These are phyloP conservation scores for Bolboschoenus planiculmis DNA, from an alignment of 176 grass and related monocot genomes.

Conservation along the genomic window DNA sequence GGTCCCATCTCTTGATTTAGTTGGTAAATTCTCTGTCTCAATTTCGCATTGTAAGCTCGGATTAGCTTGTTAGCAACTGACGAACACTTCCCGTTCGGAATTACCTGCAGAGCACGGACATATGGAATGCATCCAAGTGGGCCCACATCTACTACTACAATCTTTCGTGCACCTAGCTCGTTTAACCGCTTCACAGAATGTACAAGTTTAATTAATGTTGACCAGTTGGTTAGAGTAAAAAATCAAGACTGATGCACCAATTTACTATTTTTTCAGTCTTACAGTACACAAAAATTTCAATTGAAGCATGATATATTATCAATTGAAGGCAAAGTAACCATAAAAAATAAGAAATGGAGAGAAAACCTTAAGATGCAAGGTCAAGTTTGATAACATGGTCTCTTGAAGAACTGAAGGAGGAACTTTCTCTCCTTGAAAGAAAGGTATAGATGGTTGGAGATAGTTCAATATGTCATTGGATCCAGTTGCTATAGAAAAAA, in stretches of 20 bases:
- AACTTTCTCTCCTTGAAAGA: slow-evolving; percentile 48
- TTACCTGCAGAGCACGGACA: slow-evolving; percentile 45
- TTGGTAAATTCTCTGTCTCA: slow-evolving; percentile 39
- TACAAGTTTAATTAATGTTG: neutral
- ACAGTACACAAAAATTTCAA: neutral
- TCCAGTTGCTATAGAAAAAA: slow-evolving; percentile 50
- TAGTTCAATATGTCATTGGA: slow-evolving; percentile 86
- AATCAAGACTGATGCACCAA: neutral
- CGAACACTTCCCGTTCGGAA: slow-evolving; percentile 44
- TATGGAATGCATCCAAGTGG: slow-evolving; percentile 82
- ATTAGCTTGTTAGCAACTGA: slow-evolving; percentile 35
- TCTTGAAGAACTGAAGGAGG: slow-evolving; percentile 55
- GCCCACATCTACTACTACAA: slow-evolving; percentile 61
- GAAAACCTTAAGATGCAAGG: slow-evolving; percentile 60
- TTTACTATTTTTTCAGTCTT: neutral
- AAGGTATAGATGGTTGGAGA: slow-evolving; percentile 56
- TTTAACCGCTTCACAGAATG: slow-evolving; percentile 42
- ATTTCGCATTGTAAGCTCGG: slow-evolving; percentile 63
- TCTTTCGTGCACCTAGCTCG: slow-evolving; percentile 58
- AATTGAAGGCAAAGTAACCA: neutral
- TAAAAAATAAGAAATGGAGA: neutral
- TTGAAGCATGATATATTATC: neutral
- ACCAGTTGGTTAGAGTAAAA: neutral
- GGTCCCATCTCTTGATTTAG: slow-evolving; percentile 61
- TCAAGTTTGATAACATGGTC: slow-evolving; percentile 60